Evolutionary conservation across 1,284 basidiomycete species (phyloP).

Genomic region (Ustanciosporium gigantosporum): DNA sequence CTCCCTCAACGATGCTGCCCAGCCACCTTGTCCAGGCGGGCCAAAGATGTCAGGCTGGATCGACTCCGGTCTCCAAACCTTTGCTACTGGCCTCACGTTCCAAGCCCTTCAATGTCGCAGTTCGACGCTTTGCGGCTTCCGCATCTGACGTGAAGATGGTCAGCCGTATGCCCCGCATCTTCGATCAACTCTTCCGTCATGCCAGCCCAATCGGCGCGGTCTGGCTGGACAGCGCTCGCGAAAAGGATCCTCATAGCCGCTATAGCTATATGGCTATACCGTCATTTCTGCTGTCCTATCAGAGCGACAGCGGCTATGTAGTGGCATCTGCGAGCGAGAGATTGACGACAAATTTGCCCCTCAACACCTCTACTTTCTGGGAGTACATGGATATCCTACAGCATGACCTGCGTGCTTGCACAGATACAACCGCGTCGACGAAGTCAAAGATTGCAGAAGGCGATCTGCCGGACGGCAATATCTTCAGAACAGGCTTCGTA

Average conservation of each 20-base stretch:
- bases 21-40: slow-evolving; percentile 13
- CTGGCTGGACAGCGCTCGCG: slow-evolving; percentile 64
- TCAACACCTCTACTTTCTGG: slow-evolving; percentile 37
- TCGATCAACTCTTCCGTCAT: slow-evolving; percentile 60
- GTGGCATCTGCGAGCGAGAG: slow-evolving; percentile 8
- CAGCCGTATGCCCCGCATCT: slow-evolving; percentile 58
- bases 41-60: slow-evolving; percentile 12
- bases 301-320: slow-evolving; percentile 4
- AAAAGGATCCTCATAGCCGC: slow-evolving; percentile 29
- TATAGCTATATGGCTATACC: slow-evolving; percentile 56
- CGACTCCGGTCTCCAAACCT: neutral
- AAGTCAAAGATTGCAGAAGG: slow-evolving; percentile 3
- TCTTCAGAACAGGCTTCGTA: slow-evolving; percentile 65
- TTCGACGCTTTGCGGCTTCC: slow-evolving; percentile 5
- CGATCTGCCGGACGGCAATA: slow-evolving; percentile 33
- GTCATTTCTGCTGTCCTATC: slow-evolving; percentile 50
- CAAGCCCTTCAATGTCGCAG: slow-evolving; percentile 2
- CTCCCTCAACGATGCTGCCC: slow-evolving; percentile 5
- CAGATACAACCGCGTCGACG: neutral
- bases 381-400: slow-evolving; percentile 46
- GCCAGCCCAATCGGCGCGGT: slow-evolving; percentile 61
- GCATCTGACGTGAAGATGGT: slow-evolving; percentile 20
- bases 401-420: slow-evolving; percentile 14
- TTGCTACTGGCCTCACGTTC: neutral
- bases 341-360: neutral